These are phyloP conservation scores for Syzygium jambos DNA, from an alignment of 345 rosid genomes.

Conservation along the genomic window DNA sequence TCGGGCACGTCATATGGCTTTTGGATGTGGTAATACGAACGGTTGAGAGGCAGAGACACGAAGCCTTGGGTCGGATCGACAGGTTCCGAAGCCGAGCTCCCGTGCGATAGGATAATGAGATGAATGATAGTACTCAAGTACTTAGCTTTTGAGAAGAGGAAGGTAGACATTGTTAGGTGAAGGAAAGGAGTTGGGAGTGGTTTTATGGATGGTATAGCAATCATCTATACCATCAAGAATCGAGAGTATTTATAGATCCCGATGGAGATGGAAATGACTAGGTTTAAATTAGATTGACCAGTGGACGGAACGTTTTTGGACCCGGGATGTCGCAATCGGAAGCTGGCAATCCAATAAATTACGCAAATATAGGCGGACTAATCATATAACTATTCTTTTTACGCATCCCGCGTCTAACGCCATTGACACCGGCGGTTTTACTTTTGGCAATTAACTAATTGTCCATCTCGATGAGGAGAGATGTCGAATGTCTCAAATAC, in stretches of 20 bases:
- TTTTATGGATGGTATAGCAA: neutral
- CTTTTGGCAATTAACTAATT: neutral
- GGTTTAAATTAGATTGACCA: neutral
- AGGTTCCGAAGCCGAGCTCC: neutral
- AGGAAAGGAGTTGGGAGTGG: neutral
- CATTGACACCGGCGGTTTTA: neutral
- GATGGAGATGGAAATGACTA: too few relatives aligned
- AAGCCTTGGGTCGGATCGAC: slow-evolving; percentile 6
- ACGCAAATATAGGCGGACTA: neutral
- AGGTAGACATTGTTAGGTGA: neutral
- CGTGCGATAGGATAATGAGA: neutral
- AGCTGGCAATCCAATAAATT: neutral
- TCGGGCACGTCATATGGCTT: slow-evolving; percentile 10
- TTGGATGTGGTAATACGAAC: slow-evolving; percentile 9
- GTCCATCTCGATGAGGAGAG: neutral
- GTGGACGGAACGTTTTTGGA: neutral
- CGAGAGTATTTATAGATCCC: too few relatives aligned
- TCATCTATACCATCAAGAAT: too few relatives aligned
- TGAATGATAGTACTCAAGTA: neutral
- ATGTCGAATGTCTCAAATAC: neutral
- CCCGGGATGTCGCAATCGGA: neutral
- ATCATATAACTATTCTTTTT: neutral
- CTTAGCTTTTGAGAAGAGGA: neutral
- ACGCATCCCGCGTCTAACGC: neutral
- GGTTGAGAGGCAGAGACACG: neutral